Evolutionary conservation across 192 early-diverging fungal genomes (phyloP), one percentile per base, ranked within the genome.

Genomic region (Entomortierella parvispora): DNA sequence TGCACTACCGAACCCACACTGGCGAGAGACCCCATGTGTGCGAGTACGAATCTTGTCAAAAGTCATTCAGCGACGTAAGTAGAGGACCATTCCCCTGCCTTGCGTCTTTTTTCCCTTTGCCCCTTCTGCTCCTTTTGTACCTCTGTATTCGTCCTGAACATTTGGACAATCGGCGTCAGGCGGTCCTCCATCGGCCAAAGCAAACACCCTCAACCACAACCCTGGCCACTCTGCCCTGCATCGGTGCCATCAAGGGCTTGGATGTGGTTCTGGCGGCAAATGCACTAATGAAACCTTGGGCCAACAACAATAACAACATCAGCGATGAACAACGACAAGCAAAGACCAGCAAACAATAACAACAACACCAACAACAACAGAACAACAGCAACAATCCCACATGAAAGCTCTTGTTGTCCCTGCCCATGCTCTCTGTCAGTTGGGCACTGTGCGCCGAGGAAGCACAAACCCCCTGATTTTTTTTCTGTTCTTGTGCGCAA

Each of bases 1-100:
- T 93, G 23, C 92, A 93, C 79, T 78, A 86, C 56, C 88, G 92
- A 51, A 90, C 88, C 18, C 91, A 92, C 64, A 89, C 91, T 44
- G 91, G 91, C 28, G 89, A 90, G 65, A 81, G 88, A 52, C 91
- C 91, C 32, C 89, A 90, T 76, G 72, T 79, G 46, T 91, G 90
- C 74, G 83, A 87, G 72, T 85, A 85, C 76, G 78, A 82, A 32
- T 79, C 75, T 45, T 93, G 92, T 68, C 86, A 84, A 69, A 92
- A 92, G 80, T 84, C 83, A 15, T 93, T 93, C 78, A 90, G 88
- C 67, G 90, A 91, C 83, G 84, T 86, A 77, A 68, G 74, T 65
- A 45, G 25, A 45, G 37, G 5, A n/a, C 31, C 23, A n/a, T 23
- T 26, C 48, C 9, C 23, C 22, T 43, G n/a, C 20, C 28, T 26